A percentile compares a stretch with the other conserved stretches of the same genome.
phyloP scores from a whole-genome alignment of 805 yeast genomes.

The Metahyphopichia silvanorum region DNA sequence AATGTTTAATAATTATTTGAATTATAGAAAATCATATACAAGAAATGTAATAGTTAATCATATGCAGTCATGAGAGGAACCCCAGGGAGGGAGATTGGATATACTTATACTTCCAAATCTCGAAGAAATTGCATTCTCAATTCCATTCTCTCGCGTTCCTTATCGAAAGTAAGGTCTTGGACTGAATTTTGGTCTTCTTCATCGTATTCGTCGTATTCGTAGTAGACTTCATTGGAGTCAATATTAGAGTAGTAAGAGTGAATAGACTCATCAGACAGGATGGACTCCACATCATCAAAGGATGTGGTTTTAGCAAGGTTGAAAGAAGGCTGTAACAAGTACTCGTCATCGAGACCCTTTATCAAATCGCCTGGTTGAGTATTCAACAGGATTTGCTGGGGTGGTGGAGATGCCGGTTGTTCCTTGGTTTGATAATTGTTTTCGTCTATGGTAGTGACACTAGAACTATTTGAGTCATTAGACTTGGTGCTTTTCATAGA shows the following conservation, averaged over 20 bases:
- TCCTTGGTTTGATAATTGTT: slow-evolving; percentile 1
- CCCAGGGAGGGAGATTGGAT: too few relatives aligned
- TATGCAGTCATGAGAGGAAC: not conserved
- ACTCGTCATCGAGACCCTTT: slow-evolving; percentile 25
- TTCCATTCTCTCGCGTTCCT: slow-evolving; percentile 35
- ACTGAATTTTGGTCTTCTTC: slow-evolving; percentile 9
- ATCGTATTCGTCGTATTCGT: slow-evolving; percentile 1
- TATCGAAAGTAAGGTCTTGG: slow-evolving; percentile 6
- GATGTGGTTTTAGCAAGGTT: slow-evolving; percentile 14
- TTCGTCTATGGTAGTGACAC: not conserved
- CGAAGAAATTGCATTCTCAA: slow-evolving; percentile 34
- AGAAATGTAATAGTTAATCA: not conserved
- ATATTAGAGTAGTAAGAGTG: slow-evolving; percentile 16
- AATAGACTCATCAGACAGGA: slow-evolving; percentile 14
- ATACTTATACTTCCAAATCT: slow-evolving; percentile 26
- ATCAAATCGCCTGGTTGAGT: slow-evolving; percentile 4
- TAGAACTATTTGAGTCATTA: slow-evolving; percentile 1
- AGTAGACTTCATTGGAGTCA: slow-evolving; percentile 5
- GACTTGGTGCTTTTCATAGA: slow-evolving; percentile 9
- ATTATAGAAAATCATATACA: too few relatives aligned
- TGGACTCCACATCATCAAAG: slow-evolving; percentile 11
- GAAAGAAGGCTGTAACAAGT: slow-evolving; percentile 13
- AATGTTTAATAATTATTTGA: too few relatives aligned
- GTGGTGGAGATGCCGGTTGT: too few relatives aligned
- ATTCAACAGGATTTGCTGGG: not conserved